These are phyloP conservation scores for Verticillium longisporum DNA, from an alignment of 2,329 filamentous ascomycete species.

Conservation along the genomic window DNA sequence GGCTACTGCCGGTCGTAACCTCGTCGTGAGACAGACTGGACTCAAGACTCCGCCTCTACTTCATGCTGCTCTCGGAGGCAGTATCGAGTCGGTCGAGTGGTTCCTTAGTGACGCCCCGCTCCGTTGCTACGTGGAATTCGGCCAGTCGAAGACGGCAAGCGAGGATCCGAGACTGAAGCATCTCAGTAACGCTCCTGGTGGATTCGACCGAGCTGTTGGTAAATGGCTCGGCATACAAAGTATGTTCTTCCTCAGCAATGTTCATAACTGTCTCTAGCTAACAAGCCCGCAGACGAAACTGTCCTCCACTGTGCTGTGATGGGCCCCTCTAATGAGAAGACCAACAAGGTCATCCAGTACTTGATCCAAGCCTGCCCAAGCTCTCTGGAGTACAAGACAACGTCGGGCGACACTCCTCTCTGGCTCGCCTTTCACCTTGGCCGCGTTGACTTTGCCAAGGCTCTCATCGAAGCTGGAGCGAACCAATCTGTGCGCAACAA, in stretches of 20 bases:
- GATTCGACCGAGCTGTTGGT: slow-evolving; percentile 55
- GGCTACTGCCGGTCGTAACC: slow-evolving; percentile 55
- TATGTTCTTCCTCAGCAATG: slow-evolving; percentile 27
- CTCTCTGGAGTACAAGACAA: slow-evolving; percentile 54
- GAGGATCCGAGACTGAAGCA: slow-evolving; percentile 57
- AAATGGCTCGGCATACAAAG: slow-evolving; percentile 56
- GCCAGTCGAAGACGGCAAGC: slow-evolving; percentile 47
- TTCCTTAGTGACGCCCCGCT: slow-evolving; percentile 66
- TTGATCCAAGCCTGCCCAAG: slow-evolving; percentile 56
- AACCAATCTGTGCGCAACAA: slow-evolving; percentile 60
- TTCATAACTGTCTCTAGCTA: slow-evolving; percentile 6
- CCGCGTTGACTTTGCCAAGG: slow-evolving; percentile 45
- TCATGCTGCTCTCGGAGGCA: slow-evolving; percentile 48
- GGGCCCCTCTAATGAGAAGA: slow-evolving; percentile 28
- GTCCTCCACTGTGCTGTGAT: slow-evolving; percentile 61
- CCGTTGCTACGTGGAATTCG: slow-evolving; percentile 63
- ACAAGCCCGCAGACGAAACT: slow-evolving; percentile 45
- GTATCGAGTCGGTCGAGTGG: slow-evolving; percentile 67
- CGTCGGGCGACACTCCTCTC: slow-evolving; percentile 58
- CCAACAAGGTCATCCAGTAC: slow-evolving; percentile 55
- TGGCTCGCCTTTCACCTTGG: slow-evolving; percentile 56
- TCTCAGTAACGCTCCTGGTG: slow-evolving; percentile 51
- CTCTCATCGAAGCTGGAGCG: slow-evolving; percentile 61
- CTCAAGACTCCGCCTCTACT: slow-evolving; percentile 52
- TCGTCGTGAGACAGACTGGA: slow-evolving; percentile 30